Evolutionary conservation across 192 early-diverging fungal genomes (phyloP), one percentile per base, ranked within the genome.

Genomic region (Backusella mclennaniae): DNA sequence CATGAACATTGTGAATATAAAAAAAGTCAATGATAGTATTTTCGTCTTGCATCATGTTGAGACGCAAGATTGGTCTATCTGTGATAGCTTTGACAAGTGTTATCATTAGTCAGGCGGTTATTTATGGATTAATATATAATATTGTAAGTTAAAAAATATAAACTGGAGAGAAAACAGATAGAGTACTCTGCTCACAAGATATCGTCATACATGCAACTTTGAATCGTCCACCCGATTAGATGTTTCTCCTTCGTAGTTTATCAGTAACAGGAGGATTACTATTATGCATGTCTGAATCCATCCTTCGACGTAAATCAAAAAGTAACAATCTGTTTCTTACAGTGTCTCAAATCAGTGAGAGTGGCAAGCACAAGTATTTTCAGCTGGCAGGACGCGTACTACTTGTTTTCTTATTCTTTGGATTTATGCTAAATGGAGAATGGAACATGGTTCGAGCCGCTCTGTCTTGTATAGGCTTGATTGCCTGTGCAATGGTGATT

Each of bases 101-200:
- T 21, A 90, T 97, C 9, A 83, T 97, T 8, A 79, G 90, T 59
- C 97, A 98, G 73, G 93, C 94, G 12, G 79, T 99, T 73, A 96
- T 94, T 4, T 99, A 99, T 82, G 96, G 96, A 14, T 85, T 99
- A 73, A 86, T 97, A 56, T 96, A 96, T 81, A 95, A 99, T 82
- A 77, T 92, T 56, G 85, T 85, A 77, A 56, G 67, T 41, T 42
- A 6, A 12, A 44, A 29, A 14, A 44, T 23, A 29, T 46, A 44
- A 9, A 42, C 6, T 31, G 11, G 26, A n/a, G 11, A 42, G 2
- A 36, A 11, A 33, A 38, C 33, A 33, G 33, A 33, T 33, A 15
- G 12, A 14, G 35, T 36, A 29, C 12, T 39, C 11, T 39, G 38
- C 38, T 39, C 12, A 39, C 9, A 39, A 39, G 38, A 12, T 12